These are phyloP conservation scores for Debaryomycetaceae sp. DNA, from an alignment of 1,139 yeast genomes.

Conservation along the genomic window DNA sequence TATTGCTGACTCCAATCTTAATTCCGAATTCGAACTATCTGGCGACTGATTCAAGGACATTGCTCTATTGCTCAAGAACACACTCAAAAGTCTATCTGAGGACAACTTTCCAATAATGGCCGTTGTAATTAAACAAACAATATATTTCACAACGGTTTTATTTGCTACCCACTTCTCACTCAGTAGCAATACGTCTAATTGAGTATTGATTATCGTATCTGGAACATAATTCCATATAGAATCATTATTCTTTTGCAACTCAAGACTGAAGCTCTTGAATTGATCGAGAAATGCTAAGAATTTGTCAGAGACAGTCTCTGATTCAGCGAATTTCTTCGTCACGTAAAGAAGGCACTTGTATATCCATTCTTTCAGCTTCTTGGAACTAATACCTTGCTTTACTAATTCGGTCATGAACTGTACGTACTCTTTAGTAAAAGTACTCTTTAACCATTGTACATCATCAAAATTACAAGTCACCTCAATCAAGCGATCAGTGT, in stretches of 20 bases:
- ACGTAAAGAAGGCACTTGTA: conserved; percentile 53
- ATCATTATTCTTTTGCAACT: conserved; percentile 5
- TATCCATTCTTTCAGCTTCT: conserved; percentile 29
- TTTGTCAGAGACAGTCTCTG: conserved; percentile 24
- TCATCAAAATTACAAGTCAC: conserved; percentile 14
- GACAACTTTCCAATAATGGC: conserved; percentile 34
- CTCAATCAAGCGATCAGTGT: conserved; percentile 1
- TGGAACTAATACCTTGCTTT: conserved; percentile 2
- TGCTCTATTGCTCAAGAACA: conserved; percentile 51
- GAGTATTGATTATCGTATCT: conserved; percentile 53
- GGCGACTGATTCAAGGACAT: conserved; percentile 28
- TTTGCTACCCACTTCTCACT: conserved; percentile 44
- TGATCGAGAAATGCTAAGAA: conserved; percentile 27
- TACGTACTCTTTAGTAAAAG: conserved; percentile 24
- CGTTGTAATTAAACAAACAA: conserved; percentile 29
- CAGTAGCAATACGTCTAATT: conserved; percentile 60
- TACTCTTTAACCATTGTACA: conserved; percentile 15
- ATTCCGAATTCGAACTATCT: conserved; percentile 12
- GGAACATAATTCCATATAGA: conserved; percentile 47
- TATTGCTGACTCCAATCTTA: conserved; percentile 41
- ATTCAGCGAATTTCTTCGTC: conserved; percentile 63
- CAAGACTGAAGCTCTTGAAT: conserved; percentile 14
- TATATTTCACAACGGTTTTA: conserved; percentile 39
- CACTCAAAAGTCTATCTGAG: conserved; percentile 57
- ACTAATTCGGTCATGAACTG: conserved; percentile 12